phyloP scores from a whole-genome alignment of 2,329 filamentous ascomycete genomes.

The Rugonectria rugulosa region DNA sequence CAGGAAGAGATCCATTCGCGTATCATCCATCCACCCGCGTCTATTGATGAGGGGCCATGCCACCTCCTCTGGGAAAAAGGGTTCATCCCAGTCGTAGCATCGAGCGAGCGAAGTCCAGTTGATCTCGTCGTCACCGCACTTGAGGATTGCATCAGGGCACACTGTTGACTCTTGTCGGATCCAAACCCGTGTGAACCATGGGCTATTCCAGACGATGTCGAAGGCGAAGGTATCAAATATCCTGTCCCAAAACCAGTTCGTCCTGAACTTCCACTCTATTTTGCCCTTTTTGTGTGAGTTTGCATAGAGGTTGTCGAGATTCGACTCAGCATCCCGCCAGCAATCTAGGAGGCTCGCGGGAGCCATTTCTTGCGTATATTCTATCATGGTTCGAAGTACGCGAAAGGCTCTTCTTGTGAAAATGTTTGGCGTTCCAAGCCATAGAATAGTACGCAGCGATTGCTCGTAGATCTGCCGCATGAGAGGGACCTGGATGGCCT shows the following conservation, averaged over 20 bases:
- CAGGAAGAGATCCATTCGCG: background rate
- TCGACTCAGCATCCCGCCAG: background rate
- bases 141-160: background rate
- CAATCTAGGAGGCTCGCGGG: background rate
- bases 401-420: background rate
- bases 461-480: conserved; percentile 11
- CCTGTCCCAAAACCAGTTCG: background rate
- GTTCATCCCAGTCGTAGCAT: background rate
- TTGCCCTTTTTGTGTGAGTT: too few relatives aligned
- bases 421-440: background rate
- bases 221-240: background rate
- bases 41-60: background rate
- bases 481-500: conserved; percentile 3
- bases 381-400: background rate
- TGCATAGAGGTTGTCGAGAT: background rate
- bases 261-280: background rate
- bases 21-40: background rate
- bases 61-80: background rate
- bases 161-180: background rate
- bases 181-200: background rate
- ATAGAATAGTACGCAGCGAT: background rate
- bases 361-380: background rate
- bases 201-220: background rate
- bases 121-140: background rate
- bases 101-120: background rate